A percentile compares a stretch with the other conserved stretches of the same genome.
Conservation (phyloP, 2,329 filamentous ascomycete species). For the Chrysoporthe austroafricana region DNA sequence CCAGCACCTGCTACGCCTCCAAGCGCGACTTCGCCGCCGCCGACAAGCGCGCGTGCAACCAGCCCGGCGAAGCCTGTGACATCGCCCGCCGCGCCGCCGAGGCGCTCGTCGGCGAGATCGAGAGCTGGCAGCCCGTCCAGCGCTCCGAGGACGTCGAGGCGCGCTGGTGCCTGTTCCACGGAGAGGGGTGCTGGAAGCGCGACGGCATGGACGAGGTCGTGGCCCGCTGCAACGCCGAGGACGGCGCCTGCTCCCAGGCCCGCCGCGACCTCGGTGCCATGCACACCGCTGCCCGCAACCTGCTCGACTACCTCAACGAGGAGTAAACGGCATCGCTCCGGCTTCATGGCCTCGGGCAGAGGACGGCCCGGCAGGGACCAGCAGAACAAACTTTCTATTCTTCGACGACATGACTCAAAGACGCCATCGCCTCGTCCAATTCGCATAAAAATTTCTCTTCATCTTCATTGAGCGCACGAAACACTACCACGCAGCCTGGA, state of each 20-base stretch:
- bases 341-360: background rate
- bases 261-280: conserved; percentile 44
- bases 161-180: conserved; percentile 35
- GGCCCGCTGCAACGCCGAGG: conserved; percentile 38
- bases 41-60: conserved; percentile 41
- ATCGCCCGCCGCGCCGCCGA: conserved; percentile 46
- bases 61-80: conserved; percentile 46
- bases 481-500: background rate
- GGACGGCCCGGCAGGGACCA: background rate
- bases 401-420: conserved; percentile 18
- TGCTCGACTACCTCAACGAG: conserved; percentile 33
- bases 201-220: conserved; percentile 31
- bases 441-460: conserved; percentile 17
- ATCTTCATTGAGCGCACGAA: conserved; percentile 6
- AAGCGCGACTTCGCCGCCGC: conserved; percentile 30
- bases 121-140: conserved; percentile 18
- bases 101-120: conserved; percentile 40
- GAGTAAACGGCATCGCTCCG: background rate
- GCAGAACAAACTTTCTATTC: background rate
- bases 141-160: conserved; percentile 30
- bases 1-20: conserved; percentile 29
- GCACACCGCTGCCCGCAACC: conserved; percentile 38
- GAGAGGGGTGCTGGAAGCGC: conserved; percentile 43
- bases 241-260: conserved; percentile 40
- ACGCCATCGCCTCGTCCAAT: conserved; percentile 15